A percentile compares a stretch with the other conserved stretches of the same genome.
These are phyloP conservation scores for Tricholoma sp. DNA, from an alignment of 768 basidiomycete species.

Conservation along the genomic window DNA sequence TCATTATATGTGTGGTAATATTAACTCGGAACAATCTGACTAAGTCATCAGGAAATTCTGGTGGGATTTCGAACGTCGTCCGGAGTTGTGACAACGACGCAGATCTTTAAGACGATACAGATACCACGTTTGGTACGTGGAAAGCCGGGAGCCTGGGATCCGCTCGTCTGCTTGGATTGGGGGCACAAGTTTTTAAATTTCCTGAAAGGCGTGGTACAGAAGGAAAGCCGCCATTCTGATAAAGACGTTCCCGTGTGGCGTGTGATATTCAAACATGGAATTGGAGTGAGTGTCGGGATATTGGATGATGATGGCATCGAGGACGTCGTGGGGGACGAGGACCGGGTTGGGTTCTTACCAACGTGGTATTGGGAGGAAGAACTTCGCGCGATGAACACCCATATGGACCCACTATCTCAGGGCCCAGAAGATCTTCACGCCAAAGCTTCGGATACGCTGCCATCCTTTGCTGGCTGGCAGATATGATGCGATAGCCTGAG, in stretches of 20 bases:
- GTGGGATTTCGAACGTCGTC: slow-evolving; percentile 82
- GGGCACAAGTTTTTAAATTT: slow-evolving; percentile 58
- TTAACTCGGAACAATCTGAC: background rate
- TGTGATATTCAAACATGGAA: slow-evolving; percentile 54
- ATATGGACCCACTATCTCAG: slow-evolving; percentile 1
- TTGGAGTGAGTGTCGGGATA: slow-evolving; percentile 45
- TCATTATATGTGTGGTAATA: background rate
- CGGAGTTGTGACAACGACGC: slow-evolving; percentile 62
- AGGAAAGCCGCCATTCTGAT: slow-evolving; percentile 17
- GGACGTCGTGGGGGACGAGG: slow-evolving; percentile 63
- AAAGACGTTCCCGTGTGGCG: slow-evolving; percentile 54
- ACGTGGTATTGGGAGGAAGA: slow-evolving; percentile 59
- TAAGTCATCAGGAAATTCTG: slow-evolving; percentile 56
- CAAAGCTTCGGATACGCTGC: slow-evolving; percentile 2
- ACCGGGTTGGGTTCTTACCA: slow-evolving; percentile 76
- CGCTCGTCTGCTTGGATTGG: slow-evolving; percentile 68
- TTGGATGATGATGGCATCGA: slow-evolving; percentile 45
- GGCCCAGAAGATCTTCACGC: slow-evolving; percentile 1
- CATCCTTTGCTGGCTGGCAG: slow-evolving; percentile 18
- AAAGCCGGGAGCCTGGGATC: slow-evolving; percentile 74
- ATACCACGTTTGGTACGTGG: slow-evolving; percentile 75
- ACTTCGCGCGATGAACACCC: slow-evolving; percentile 2
- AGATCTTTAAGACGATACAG: slow-evolving; percentile 73
- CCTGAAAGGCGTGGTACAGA: slow-evolving; percentile 34
- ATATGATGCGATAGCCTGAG: slow-evolving; percentile 14